Evolutionary conservation across 768 basidiomycete species (phyloP).

Genomic region (Neoboletus subvelutipes): DNA sequence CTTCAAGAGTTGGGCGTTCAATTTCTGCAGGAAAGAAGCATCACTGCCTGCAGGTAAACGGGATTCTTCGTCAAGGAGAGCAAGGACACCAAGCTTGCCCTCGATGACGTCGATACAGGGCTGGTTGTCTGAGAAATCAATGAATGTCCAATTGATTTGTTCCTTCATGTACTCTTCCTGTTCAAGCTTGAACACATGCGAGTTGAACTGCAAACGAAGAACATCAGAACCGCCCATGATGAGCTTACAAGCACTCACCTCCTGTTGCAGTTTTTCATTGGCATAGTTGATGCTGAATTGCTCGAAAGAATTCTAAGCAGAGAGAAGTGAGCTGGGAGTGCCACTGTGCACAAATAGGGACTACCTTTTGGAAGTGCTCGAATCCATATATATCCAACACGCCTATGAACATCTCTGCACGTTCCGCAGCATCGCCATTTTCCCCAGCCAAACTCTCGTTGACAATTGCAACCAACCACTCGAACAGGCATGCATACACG

Average conservation of each 20-base stretch:
- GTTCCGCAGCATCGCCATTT: constrained; percentile 82
- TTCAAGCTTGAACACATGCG: constrained; percentile 98
- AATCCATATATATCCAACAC: constrained; percentile 98
- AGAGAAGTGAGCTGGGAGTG: constrained; percentile 5
- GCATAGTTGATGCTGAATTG: constrained; percentile 99
- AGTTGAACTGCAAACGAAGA: constrained; percentile 74
- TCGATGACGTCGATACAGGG: constrained; percentile 99
- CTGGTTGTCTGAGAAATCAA: constrained; percentile 98
- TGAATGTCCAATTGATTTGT: constrained; percentile 99
- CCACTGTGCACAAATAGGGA: not conserved
- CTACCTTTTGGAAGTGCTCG: constrained; percentile 93
- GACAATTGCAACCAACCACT: constrained; percentile 96
- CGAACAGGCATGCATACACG: constrained; percentile 97
- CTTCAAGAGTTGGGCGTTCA: constrained; percentile 81
- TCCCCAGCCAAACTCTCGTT: constrained; percentile 98
- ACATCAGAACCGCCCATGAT: constrained; percentile 12
- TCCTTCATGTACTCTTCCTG: constrained; percentile 99
- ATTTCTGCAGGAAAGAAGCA: constrained; percentile 88
- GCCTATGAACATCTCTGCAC: constrained; percentile 98
- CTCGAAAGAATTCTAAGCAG: constrained; percentile 77
- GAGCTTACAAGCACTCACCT: constrained; percentile 50
- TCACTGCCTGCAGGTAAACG: constrained; percentile 93
- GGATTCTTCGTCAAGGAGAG: constrained; percentile 96
- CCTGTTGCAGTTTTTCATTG: constrained; percentile 97
- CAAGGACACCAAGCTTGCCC: constrained; percentile 92